Base-by-base conservation (phyloP, 1,139 yeast genomes). In the Geotrichum aggregatum region DNA sequence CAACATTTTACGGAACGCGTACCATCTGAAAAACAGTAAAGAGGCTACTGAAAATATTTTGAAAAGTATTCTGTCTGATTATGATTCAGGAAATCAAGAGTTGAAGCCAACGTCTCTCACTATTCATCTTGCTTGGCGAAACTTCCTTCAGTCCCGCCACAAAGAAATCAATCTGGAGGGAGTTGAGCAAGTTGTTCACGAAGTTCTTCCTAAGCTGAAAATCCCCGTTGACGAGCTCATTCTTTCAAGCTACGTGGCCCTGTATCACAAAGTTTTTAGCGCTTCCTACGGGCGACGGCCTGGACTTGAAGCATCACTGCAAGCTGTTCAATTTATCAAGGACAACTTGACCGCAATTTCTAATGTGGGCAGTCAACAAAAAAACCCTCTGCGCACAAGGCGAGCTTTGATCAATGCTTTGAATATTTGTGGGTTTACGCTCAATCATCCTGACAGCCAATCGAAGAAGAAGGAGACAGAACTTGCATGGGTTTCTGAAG, bases 1-100 rank as follows among this genome's bases (percentile, higher is more conserved):
- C 49, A 48, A 50, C 44, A 24, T 54, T 24, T 34, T 54, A 18
- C 44, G 53, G 24, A 48, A 41, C 19, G 48, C 54, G 13, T 28
- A 26, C 36, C 31, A 22, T 3, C 31, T 36, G 21, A 45, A 41
- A 38, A 10, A 45, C 16, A 28, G 47, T 16, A 38, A 41, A 13
- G 19, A 13, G n/a, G 16, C 44, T 10, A 39, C 52, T 10, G 33
- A 36, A 16, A 42, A 33, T 13, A 28, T 52, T n/a, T 22, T 52
- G 3, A 36, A 52, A 7, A 34, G 31, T 10, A 52, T 52, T 50
- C 28, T 52, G 8, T 3, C 28, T 21, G 49, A 44, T 2, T 19
- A 30, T 10, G 35, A 35, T 24, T 11, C 44, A n/a, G 52, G 52
- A 22, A 45, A 42, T 11, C 36, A 41, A 41, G 33, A 41, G 26